Evolutionary conservation across 2,329 filamentous ascomycete genomes (phyloP).

Genomic region (Whalleya microplaca): DNA sequence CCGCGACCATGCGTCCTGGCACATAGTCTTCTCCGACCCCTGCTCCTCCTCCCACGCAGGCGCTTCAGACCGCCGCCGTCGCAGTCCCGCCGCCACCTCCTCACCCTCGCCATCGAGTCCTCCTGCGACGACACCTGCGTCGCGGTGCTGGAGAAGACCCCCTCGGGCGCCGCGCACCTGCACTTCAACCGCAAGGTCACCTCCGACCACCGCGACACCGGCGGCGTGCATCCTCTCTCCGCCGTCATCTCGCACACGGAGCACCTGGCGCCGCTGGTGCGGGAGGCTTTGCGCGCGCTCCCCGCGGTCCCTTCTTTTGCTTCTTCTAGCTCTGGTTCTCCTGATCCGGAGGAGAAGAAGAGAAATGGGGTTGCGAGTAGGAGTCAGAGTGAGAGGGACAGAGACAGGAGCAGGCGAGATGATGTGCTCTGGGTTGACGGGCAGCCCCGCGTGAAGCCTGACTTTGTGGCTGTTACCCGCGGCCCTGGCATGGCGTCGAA

Average conservation of each 20-base stretch:
- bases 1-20: constrained; percentile 9
- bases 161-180: constrained; percentile 53
- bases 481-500: constrained; percentile 88
- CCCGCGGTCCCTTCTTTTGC: constrained; percentile 29
- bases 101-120: constrained; percentile 77
- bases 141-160: constrained; percentile 69
- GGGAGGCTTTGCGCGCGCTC: constrained; percentile 63
- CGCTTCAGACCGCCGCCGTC: constrained; percentile 14
- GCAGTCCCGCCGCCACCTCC: constrained; percentile 34
- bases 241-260: constrained; percentile 77
- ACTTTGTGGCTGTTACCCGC: constrained; percentile 87
- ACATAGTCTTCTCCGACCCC: constrained; percentile 10
- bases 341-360: background rate
- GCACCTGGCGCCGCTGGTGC: constrained; percentile 69
- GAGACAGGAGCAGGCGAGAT: constrained; percentile 23
- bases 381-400: constrained; percentile 27
- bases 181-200: constrained; percentile 83
- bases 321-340: background rate
- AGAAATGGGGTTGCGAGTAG: background rate
- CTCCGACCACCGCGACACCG: constrained; percentile 73
- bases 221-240: constrained; percentile 78
- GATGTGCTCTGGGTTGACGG: constrained; percentile 32
- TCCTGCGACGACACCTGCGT: constrained; percentile 95
- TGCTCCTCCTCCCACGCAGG: constrained; percentile 2
- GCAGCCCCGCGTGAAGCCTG: constrained; percentile 56